phyloP scores from a whole-genome alignment of 192 early-diverging fungal genomes.

The Linderina pennispora region DNA sequence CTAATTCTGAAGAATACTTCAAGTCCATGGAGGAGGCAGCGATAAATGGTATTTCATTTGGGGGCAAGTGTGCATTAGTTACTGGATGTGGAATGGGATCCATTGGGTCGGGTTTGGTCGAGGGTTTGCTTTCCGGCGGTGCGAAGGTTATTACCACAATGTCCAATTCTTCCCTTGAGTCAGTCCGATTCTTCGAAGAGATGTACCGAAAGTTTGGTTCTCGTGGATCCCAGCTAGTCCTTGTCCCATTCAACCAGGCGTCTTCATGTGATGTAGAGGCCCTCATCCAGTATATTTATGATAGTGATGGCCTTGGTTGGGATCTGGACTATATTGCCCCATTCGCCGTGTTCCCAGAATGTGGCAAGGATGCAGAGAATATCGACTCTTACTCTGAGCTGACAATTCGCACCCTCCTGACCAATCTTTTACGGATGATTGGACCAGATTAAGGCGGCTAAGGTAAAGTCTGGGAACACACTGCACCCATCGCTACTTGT shows the following conservation, averaged over 20 bases:
- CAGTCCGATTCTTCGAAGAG: constrained; percentile 77
- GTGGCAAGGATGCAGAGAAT: constrained; percentile 78
- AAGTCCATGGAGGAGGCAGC: constrained; percentile 44
- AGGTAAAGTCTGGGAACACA: constrained; percentile 62
- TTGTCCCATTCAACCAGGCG: constrained; percentile 94
- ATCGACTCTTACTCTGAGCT: constrained; percentile 88
- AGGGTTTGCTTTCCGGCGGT: constrained; percentile 84
- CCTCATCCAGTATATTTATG: constrained; percentile 86
- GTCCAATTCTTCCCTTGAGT: constrained; percentile 74
- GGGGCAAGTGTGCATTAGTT: constrained; percentile 73
- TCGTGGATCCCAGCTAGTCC: constrained; percentile 72
- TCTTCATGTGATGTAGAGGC: constrained; percentile 75
- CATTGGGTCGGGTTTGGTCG: constrained; percentile 85
- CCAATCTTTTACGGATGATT: constrained; percentile 82
- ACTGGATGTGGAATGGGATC: constrained; percentile 89
- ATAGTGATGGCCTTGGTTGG: constrained; percentile 65
- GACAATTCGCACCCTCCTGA: constrained; percentile 91
- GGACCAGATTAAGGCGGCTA: constrained; percentile 81
- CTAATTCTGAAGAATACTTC: neutral
- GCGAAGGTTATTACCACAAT: constrained; percentile 84
- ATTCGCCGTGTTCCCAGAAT: constrained; percentile 90
- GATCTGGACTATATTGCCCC: constrained; percentile 94
- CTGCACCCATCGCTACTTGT: constrained; percentile 81
- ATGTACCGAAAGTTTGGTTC: constrained; percentile 89
- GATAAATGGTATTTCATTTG: constrained; percentile 73